Base-by-base conservation (phyloP, 148 eudicot species). In the Nyssa sinensis region DNA sequence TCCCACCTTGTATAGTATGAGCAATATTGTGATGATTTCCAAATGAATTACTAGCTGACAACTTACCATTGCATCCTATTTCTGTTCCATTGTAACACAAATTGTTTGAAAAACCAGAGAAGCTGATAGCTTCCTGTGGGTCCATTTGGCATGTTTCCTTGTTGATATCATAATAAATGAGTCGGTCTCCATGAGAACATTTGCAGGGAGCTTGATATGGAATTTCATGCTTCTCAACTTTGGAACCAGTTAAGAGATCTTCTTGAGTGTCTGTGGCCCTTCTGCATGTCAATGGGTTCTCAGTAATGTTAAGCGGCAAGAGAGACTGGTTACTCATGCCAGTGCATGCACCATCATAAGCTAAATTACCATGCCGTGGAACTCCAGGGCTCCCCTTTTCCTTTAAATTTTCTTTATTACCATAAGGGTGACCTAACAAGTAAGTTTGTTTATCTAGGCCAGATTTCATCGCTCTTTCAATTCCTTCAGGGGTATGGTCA, bases 221-320 rank as follows among this genome's bases (percentile, higher is more conserved):
- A 55, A 66, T 25, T 53, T 27, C 62, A 58, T 35, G 64, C 35
- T 74, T 27, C 64, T 27, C 71, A 3, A 39, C 34, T 33, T 2
- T 28, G 29, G 33, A 34, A 74, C 39, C 49, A 74, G n/a, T 66
- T 34, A 29, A 57, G 35, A 35, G 63, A 66, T 66, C 65, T 53
- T 51, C 60, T 32, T 16, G 25, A 51, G 49, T 25, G 25, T 74
- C 41, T 33, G 51, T 24, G 13, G 13, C 62, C 62, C 67, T 51
- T 7, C 30, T 47, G 41, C 60, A 41, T 32, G 14, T 29, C 25
- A 34, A 49, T 1, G 29, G 32, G 13, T 64, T 64, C 44, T 74
- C 41, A 27, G 62, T 9, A 39, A 39, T 12, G 7, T 39, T 39
- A 39, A 39, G 44, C 7, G 44, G 44, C 8, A 53, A 33, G 33